These are phyloP conservation scores for Pyricularia sp. DNA, from an alignment of 2,329 filamentous ascomycete genomes.

Conservation along the genomic window DNA sequence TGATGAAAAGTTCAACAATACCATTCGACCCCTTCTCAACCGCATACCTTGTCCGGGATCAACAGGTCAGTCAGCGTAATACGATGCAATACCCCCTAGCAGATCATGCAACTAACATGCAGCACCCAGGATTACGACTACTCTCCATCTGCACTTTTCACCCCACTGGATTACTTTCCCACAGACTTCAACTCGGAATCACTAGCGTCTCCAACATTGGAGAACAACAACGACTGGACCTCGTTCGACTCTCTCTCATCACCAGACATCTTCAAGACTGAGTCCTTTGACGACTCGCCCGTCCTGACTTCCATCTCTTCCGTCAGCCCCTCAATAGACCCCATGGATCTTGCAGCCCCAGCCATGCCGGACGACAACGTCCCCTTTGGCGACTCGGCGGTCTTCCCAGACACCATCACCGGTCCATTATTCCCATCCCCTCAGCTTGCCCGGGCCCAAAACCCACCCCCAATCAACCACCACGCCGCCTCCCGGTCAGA, in stretches of 20 bases:
- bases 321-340: slow-evolving; percentile 25
- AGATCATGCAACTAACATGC: background rate
- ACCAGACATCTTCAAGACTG: slow-evolving; percentile 21
- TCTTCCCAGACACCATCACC: slow-evolving; percentile 13
- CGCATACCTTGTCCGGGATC: slow-evolving; percentile 5
- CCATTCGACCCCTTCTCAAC: slow-evolving; percentile 6
- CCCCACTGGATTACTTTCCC: background rate
- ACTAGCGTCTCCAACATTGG: background rate
- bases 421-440: slow-evolving; percentile 16
- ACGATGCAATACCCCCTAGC: background rate
- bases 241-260: slow-evolving; percentile 8
- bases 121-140: slow-evolving; percentile 1
- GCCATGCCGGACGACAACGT: slow-evolving; percentile 9
- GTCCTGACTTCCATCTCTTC: slow-evolving; percentile 17
- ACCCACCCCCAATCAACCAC: slow-evolving; percentile 8
- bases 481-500: background rate
- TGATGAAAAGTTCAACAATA: slow-evolving; percentile 1
- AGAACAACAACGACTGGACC: slow-evolving; percentile 4
- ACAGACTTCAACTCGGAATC: background rate
- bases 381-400: slow-evolving; percentile 13
- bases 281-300: slow-evolving; percentile 18
- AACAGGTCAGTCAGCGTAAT: background rate
- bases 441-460: slow-evolving; percentile 9
- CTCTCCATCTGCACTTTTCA: slow-evolving; percentile 1
- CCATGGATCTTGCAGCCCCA: slow-evolving; percentile 19